phyloP scores from a whole-genome alignment of 106 monocot genomes.

The Triglochin maritima region DNA sequence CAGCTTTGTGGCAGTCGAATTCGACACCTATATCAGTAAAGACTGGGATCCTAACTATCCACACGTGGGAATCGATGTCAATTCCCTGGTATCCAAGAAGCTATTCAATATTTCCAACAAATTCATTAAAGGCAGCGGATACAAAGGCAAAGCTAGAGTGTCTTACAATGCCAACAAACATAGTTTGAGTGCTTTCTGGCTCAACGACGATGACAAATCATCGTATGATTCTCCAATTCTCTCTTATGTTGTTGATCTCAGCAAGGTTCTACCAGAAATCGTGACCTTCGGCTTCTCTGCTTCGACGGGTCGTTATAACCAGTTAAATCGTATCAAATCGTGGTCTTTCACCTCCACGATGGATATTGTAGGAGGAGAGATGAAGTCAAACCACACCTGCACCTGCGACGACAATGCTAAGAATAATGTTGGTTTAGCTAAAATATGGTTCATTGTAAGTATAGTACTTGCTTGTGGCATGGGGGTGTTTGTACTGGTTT shows the following conservation, averaged over 20 bases:
- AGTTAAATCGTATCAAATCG: background rate
- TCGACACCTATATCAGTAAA: background rate
- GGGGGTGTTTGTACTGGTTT: too few species aligned
- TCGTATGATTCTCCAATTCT: background rate
- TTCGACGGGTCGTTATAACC: background rate
- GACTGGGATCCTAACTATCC: background rate
- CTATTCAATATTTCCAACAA: background rate
- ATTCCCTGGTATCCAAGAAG: background rate
- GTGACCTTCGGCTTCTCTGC: background rate
- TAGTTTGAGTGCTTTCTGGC: background rate
- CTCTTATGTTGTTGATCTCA: background rate
- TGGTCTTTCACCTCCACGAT: background rate
- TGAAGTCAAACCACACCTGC: too few species aligned
- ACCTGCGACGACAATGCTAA: too few species aligned
- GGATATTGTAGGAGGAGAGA: too few species aligned
- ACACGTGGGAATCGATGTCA: background rate
- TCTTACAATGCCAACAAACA: background rate
- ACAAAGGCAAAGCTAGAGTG: background rate
- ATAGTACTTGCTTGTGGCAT: too few species aligned
- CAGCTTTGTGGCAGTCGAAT: background rate
- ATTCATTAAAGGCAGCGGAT: background rate
- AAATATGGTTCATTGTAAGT: too few species aligned
- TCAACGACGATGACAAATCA: background rate
- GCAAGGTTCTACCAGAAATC: background rate
- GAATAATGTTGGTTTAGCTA: too few species aligned